Percentiles rank a stretch among this genome's conserved stretches.
phyloP scores from a whole-genome alignment of 108 stramenopile species.

The Skeletonema menzelii region DNA sequence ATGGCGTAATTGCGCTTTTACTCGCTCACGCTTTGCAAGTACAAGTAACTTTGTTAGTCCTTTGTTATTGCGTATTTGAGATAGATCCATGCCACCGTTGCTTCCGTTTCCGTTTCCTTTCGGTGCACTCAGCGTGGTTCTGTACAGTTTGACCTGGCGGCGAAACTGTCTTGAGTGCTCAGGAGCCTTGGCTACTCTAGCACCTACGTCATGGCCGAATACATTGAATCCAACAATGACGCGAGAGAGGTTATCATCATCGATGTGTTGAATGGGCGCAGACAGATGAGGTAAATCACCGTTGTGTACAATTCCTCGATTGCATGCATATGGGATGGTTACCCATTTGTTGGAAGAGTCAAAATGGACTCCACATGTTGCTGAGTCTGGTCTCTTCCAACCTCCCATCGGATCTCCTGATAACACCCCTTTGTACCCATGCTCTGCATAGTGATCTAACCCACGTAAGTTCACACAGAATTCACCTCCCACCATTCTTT shows the following conservation, averaged over 20 bases:
- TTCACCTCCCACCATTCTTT: constrained; percentile 63
- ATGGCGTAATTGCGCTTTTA: constrained; percentile 32
- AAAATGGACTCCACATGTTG: constrained; percentile 1
- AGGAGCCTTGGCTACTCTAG: constrained; percentile 56
- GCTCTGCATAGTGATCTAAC: constrained; percentile 66
- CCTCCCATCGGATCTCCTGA: constrained; percentile 40
- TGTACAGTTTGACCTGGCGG: constrained; percentile 56
- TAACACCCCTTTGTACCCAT: constrained; percentile 74
- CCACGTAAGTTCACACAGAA: constrained; percentile 69
- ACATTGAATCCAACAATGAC: constrained; percentile 87
- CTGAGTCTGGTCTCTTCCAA: constrained; percentile 20
- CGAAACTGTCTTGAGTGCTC: constrained; percentile 77
- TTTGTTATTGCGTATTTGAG: constrained; percentile 53
- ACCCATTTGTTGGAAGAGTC: constrained; percentile 45
- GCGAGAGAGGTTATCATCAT: constrained; percentile 24
- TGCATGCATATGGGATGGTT: constrained; percentile 65
- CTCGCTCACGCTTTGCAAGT: constrained; percentile 62
- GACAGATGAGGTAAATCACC: constrained; percentile 80
- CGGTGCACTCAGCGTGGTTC: constrained; percentile 13
- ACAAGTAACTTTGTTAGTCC: constrained; percentile 62
- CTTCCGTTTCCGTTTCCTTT: not conserved
- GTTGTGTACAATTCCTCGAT: constrained; percentile 64
- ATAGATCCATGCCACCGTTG: constrained; percentile 39
- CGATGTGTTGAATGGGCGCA: constrained; percentile 52
- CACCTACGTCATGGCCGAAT: constrained; percentile 67